These are phyloP conservation scores for Thielaviopsis populi DNA, from an alignment of 2,329 filamentous ascomycete species.

Conservation along the genomic window DNA sequence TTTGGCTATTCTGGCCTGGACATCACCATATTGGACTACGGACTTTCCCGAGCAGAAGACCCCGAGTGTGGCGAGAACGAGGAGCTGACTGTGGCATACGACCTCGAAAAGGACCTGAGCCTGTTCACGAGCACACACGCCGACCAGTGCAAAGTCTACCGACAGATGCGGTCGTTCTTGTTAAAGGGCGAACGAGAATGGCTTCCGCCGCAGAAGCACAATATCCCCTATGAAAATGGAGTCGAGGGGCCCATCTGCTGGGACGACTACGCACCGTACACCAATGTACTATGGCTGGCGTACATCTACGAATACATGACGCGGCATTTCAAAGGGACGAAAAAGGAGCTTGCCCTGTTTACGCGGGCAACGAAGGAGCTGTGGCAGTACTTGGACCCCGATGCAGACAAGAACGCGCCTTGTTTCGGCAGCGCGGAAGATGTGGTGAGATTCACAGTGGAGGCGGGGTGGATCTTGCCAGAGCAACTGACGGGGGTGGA, in stretches of 20 bases:
- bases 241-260: constrained; percentile 32
- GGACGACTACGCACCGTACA: constrained; percentile 42
- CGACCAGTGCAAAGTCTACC: constrained; percentile 45
- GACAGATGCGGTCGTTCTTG: constrained; percentile 45
- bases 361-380: constrained; percentile 36
- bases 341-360: constrained; percentile 33
- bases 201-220: constrained; percentile 33
- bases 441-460: constrained; percentile 41
- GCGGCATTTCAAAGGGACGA: constrained; percentile 32
- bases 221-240: constrained; percentile 34
- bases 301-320: constrained; percentile 43
- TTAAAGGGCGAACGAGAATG: constrained; percentile 36
- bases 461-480: constrained; percentile 42
- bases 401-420: constrained; percentile 32
- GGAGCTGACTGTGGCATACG: constrained; percentile 35
- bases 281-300: constrained; percentile 50
- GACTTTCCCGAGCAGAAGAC: constrained; percentile 43
- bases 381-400: constrained; percentile 38
- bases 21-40: constrained; percentile 51
- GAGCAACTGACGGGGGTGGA: constrained; percentile 33
- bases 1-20: constrained; percentile 48
- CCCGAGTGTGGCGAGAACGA: constrained; percentile 24
- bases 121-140: constrained; percentile 47
- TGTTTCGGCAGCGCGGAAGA: constrained; percentile 42
- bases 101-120: constrained; percentile 44